phyloP scores from a whole-genome alignment of 2,329 filamentous ascomycete species.

The Cladophialophora exuberans region DNA sequence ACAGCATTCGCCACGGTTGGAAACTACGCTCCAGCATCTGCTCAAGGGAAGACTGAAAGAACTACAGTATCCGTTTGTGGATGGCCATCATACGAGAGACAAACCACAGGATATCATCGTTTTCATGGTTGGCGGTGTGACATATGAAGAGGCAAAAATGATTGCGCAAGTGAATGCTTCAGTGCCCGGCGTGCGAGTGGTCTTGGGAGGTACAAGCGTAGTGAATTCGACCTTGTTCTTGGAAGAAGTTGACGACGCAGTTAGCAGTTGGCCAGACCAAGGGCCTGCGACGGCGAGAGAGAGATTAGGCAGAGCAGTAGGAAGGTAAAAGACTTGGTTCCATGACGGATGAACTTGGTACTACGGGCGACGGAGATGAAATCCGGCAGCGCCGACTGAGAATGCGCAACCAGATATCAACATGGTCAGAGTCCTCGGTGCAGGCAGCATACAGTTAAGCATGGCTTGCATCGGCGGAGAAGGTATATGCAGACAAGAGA shows the following conservation, averaged over 20 bases:
- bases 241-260: constrained; percentile 88
- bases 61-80: constrained; percentile 89
- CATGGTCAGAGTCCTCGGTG: too few species aligned
- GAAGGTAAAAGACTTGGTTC: too few species aligned
- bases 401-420: too few species aligned
- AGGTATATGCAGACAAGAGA: too few species aligned
- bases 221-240: constrained; percentile 88
- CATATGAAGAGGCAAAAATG: constrained; percentile 96
- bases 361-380: too few species aligned
- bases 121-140: constrained; percentile 90
- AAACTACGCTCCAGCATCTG: constrained; percentile 85
- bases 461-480: too few species aligned
- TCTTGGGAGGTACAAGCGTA: constrained; percentile 83
- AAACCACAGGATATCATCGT: constrained; percentile 96
- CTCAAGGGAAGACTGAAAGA: constrained; percentile 89
- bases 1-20: constrained; percentile 87
- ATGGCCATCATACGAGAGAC: constrained; percentile 83
- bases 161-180: constrained; percentile 93
- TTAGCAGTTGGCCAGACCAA: constrained; percentile 80
- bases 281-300: constrained; percentile 63
- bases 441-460: too few species aligned
- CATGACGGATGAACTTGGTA: too few species aligned
- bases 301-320: constrained; percentile 56
- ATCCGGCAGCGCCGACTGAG: too few species aligned
- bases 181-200: constrained; percentile 83